Evolutionary conservation across 1,139 yeast genomes (phyloP), one percentile per base, ranked within the genome.

Genomic region (Kodamaea ohmeri): DNA sequence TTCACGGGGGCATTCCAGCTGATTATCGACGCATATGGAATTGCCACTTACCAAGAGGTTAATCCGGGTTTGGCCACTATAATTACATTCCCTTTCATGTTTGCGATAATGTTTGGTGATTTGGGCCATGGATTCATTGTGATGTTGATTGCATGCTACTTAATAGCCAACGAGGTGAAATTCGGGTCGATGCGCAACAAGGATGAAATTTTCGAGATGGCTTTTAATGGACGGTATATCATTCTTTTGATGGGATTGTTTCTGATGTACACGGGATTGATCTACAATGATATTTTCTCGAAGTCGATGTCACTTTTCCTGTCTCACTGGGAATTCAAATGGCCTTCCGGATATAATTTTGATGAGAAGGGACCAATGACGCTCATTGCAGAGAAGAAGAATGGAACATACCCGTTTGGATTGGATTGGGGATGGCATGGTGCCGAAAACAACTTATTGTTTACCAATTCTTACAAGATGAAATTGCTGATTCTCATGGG

Each of bases 81-180:
- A 34, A 85, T 92, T 25, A 92, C 99, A 0, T 92, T 92, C 67
- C 99, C 99, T 11, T 92, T 94, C 63, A 88, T 92, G 96, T 92
- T 92, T 69, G 97, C 98, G 25, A 86, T 94, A 51, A 92, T 92
- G 99, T 92, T 92, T 72, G 99, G 98, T 63, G 99, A 92, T 65
- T 64, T 90, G 45, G 99, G 99, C 3, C 99, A 92, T 60, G 98
- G 98, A 13, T 68, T 88, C 39, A 76, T 94, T 44, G 71, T 94
- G 51, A 67, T 81, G 32, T 60, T 87, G 47, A 90, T 86, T 8
- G 95, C 95, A 6, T 58, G 79, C 24, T 70, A 71, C 32, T 66
- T 92, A 51, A 89, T 92, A 12, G 50, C 74, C 36, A 81, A 83
- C 52, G 98, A 92, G 61, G 62, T 63, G 40, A 65, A 66, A 37